These are phyloP conservation scores for Lactarius psammicola DNA, from an alignment of 768 basidiomycete genomes.

Conservation along the genomic window DNA sequence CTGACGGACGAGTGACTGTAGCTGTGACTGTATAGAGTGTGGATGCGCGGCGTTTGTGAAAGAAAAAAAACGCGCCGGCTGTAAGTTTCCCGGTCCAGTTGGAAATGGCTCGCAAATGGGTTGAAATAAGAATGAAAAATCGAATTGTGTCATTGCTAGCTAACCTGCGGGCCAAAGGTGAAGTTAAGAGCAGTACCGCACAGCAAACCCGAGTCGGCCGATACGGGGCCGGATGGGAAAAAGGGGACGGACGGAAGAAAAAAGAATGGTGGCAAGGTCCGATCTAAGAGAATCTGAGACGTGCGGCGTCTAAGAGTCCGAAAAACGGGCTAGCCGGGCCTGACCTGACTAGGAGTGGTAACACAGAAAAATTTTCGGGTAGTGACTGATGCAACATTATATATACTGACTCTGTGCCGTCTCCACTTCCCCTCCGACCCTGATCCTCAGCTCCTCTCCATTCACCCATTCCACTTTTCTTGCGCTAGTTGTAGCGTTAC, in stretches of 20 bases:
- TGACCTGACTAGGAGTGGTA: neutral
- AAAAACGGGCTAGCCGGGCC: constrained; percentile 2
- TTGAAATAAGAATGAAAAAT: neutral
- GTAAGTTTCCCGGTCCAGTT: neutral
- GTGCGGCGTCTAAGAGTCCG: constrained; percentile 3
- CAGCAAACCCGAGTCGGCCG: neutral
- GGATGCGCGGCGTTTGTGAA: constrained; percentile 16
- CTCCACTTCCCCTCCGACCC: constrained; percentile 21
- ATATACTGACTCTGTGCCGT: constrained; percentile 3
- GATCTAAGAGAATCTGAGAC: constrained; percentile 14
- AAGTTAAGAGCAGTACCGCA: neutral
- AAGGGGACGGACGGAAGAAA: neutral
- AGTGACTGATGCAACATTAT: constrained; percentile 10
- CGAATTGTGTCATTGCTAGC: too few relatives aligned
- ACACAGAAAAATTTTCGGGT: neutral
- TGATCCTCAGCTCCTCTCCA: constrained; percentile 11
- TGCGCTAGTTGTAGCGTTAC: neutral
- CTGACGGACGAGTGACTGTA: neutral
- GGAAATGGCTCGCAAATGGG: neutral
- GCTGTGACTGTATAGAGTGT: neutral
- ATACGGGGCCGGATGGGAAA: constrained; percentile 3
- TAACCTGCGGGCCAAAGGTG: too few relatives aligned
- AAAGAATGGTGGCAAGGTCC: constrained; percentile 13
- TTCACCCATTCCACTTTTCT: neutral
- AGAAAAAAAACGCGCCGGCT: constrained; percentile 9